phyloP scores from a whole-genome alignment of 306 rosid species.

The Trifolium fragiferum region DNA sequence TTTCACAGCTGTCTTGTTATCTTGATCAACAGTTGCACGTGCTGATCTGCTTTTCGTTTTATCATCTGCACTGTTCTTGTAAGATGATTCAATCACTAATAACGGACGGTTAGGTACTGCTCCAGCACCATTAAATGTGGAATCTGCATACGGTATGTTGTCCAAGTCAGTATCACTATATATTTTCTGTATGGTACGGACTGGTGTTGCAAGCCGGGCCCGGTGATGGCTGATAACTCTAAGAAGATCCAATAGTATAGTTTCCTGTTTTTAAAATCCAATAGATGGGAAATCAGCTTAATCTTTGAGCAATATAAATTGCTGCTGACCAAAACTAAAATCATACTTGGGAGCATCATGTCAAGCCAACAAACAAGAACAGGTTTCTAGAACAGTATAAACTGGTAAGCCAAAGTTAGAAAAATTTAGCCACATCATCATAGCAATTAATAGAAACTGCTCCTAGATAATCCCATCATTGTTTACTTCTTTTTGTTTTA shows the following conservation, averaged over 20 bases:
- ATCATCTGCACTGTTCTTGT: constrained; percentile 75
- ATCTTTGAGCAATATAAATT: constrained; percentile 32
- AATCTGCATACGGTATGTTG: constrained; percentile 69
- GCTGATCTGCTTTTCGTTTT: constrained; percentile 53
- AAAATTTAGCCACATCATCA: neutral
- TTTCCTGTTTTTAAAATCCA: constrained; percentile 64
- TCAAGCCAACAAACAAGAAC: neutral
- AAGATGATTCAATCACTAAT: constrained; percentile 71
- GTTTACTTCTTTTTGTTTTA: neutral
- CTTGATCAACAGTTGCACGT: constrained; percentile 66
- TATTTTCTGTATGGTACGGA: constrained; percentile 84
- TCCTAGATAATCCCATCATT: neutral
- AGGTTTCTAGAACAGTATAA: neutral
- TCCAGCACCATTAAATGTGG: constrained; percentile 56
- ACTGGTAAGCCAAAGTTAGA: neutral
- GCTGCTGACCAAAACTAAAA: constrained; percentile 16
- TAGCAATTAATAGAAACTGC: neutral
- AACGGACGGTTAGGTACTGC: constrained; percentile 65
- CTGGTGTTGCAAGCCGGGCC: constrained; percentile 97
- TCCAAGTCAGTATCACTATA: constrained; percentile 76
- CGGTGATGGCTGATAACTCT: constrained; percentile 95
- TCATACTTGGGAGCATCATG: constrained; percentile 8
- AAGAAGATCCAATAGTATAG: constrained; percentile 89
- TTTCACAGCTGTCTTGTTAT: constrained; percentile 53
- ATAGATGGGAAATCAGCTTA: constrained; percentile 43